These are phyloP conservation scores for Urtica urens DNA, from an alignment of 306 rosid species.

Conservation along the genomic window DNA sequence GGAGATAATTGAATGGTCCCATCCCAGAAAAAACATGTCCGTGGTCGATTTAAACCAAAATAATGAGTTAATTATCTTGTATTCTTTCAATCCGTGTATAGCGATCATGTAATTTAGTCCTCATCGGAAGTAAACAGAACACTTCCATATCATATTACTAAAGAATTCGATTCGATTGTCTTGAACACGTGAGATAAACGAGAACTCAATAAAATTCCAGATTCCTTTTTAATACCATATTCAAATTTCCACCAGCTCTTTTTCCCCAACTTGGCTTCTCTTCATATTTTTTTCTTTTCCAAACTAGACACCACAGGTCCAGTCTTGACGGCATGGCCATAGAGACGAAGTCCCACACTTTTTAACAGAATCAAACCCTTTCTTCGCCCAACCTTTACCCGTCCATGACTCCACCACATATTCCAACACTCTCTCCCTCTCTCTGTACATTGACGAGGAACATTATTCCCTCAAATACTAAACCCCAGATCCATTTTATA, in stretches of 20 bases:
- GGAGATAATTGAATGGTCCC: too few relatives aligned
- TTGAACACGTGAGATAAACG: neutral
- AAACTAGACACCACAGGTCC: conserved; percentile 3
- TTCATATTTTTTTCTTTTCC: neutral
- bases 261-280: neutral
- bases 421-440: conserved; percentile 10
- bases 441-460: conserved; percentile 60
- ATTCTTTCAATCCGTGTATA: too few relatives aligned
- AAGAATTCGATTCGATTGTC: neutral
- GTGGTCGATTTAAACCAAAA: neutral
- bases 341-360: neutral
- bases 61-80: neutral
- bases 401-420: neutral
- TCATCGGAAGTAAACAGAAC: too few relatives aligned
- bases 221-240: neutral
- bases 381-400: neutral
- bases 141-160: neutral
- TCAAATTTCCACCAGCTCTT: neutral
- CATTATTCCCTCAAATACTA: conserved; percentile 38
- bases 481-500: conserved; percentile 1
- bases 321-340: too few relatives aligned
- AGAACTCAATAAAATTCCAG: conserved; percentile 8
- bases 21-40: neutral
- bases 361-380: neutral
- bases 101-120: too few relatives aligned